phyloP scores from a whole-genome alignment of 495 filamentous ascomycete genomes.

The Penicillium arizonense region DNA sequence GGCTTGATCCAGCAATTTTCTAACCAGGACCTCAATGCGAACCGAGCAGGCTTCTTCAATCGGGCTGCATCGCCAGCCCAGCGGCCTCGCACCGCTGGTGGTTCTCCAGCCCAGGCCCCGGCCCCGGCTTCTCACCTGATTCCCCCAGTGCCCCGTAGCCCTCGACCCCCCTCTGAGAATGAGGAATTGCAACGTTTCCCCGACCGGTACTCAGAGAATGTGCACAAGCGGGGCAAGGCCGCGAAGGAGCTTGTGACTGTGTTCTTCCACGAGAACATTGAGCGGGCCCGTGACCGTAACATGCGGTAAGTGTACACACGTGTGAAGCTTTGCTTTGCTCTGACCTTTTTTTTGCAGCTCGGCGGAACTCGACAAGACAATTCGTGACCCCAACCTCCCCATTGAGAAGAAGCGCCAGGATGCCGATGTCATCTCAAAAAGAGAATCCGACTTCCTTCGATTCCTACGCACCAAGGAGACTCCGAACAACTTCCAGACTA shows the following conservation, averaged over 20 bases:
- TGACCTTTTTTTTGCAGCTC: slow-evolving; percentile 54
- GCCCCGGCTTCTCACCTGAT: slow-evolving; percentile 65
- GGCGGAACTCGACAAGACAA: slow-evolving; percentile 81
- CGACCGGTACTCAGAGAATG: slow-evolving; percentile 74
- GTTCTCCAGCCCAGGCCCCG: slow-evolving; percentile 49
- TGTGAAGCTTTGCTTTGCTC: not conserved
- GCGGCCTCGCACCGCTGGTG: slow-evolving; percentile 75
- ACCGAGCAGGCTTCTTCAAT: slow-evolving; percentile 64
- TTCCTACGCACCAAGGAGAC: slow-evolving; percentile 91
- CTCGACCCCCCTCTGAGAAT: slow-evolving; percentile 38
- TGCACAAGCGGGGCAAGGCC: slow-evolving; percentile 70
- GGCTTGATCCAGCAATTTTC: slow-evolving; percentile 94
- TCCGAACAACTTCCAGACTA: slow-evolving; percentile 87
- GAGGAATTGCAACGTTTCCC: slow-evolving; percentile 66
- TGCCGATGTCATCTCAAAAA: slow-evolving; percentile 71
- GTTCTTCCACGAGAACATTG: slow-evolving; percentile 96
- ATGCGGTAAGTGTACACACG: slow-evolving; percentile 60
- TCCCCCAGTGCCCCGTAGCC: slow-evolving; percentile 58
- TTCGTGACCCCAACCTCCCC: slow-evolving; percentile 69
- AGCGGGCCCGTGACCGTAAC: slow-evolving; percentile 86
- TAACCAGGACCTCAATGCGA: slow-evolving; percentile 86
- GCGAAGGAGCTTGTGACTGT: slow-evolving; percentile 66
- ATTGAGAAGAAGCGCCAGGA: slow-evolving; percentile 74
- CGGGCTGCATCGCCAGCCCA: slow-evolving; percentile 69
- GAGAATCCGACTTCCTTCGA: slow-evolving; percentile 87